Evolutionary conservation across 2,329 filamentous ascomycete genomes (phyloP), one percentile per base, ranked within the genome.

Genomic region (Cercospora sp.): DNA sequence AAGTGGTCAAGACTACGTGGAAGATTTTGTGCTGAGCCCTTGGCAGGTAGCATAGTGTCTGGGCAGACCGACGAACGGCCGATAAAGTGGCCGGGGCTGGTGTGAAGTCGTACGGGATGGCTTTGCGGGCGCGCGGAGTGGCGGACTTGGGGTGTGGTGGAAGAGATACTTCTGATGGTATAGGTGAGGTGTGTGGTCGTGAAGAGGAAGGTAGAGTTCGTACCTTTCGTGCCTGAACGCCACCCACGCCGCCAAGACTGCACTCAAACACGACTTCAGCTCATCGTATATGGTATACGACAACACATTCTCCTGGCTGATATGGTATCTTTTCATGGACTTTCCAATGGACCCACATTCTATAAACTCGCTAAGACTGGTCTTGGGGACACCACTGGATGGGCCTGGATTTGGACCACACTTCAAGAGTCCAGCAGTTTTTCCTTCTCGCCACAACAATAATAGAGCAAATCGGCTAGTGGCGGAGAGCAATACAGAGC

Each of bases 1-100:
- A 68, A 57, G 48, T 62, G 62, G 58, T 65, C 66, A 68, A 65
- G 66, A 30, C 60, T 62, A 45, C 55, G 60, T 68, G 67, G 64
- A 28, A 57, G 63, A 68, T 42, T 59, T 68, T 58, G 39, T 53
- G 45, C 26, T 55, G 67, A 59, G 59, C 8, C 45, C 67, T 68
- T 68, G 67, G 67, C 67, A 16, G 28, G 12, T 33, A 18, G 31
- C 1, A 55, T 66, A 60, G 67, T 63, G 67, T 66, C 67, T 66
- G 48, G 67, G 67, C 67, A 58, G 36, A 33, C 62, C 51, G 62
- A 64, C 18, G 26, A 58, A 64, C 48, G 13, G 62, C 62, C 62
- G 62, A 64, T 36, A 31, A 30, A 23, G 39, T 16, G n/a, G 16
- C 61, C 61, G 61, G 45, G 45, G 48, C n/a, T 33, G 61, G 18